Percentiles rank a stretch among this genome's conserved stretches.
These are phyloP conservation scores for Mucor circinelloides DNA, from an alignment of 371 early-diverging fungal species.

Conservation along the genomic window DNA sequence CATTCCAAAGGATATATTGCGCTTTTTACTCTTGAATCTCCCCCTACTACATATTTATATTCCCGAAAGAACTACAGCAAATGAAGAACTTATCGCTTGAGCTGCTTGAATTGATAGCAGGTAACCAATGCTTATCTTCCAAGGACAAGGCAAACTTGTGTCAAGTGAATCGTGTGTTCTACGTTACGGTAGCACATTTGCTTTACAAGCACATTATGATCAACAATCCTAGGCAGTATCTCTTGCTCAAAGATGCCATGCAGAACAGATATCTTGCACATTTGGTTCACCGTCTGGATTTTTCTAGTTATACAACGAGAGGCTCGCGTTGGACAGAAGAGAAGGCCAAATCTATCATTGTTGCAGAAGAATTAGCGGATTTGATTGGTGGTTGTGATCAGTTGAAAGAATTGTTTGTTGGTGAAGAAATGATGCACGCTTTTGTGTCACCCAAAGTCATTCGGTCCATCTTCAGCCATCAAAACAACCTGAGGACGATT, in stretches of 20 bases:
- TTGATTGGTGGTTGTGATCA: conserved; percentile 30
- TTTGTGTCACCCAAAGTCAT: conserved; percentile 32
- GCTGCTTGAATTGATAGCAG: conserved; percentile 29
- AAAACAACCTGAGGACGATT: conserved; percentile 21
- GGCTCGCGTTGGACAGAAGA: conserved; percentile 43
- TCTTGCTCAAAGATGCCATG: not conserved
- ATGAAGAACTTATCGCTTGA: conserved; percentile 36
- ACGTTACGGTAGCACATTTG: conserved; percentile 17
- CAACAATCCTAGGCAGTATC: conserved; percentile 31
- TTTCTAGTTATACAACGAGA: conserved; percentile 39
- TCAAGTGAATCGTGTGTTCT: conserved; percentile 20
- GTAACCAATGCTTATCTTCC: conserved; percentile 8
- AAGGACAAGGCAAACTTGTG: conserved; percentile 23
- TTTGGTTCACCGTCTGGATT: conserved; percentile 29
- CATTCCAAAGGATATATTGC: not conserved
- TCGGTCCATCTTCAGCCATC: conserved; percentile 28
- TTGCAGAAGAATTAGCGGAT: conserved; percentile 25
- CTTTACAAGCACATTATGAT: conserved; percentile 36
- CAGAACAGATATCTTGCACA: not conserved
- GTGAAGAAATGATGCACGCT: conserved; percentile 41
- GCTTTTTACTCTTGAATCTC: conserved; percentile 6
- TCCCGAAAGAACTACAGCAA: not conserved
- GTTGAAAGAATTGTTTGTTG: conserved; percentile 32
- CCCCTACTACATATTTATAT: conserved; percentile 10
- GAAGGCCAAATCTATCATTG: conserved; percentile 32